phyloP scores from a whole-genome alignment of 1,139 yeast genomes.

The Saccharomycopsis phalli region DNA sequence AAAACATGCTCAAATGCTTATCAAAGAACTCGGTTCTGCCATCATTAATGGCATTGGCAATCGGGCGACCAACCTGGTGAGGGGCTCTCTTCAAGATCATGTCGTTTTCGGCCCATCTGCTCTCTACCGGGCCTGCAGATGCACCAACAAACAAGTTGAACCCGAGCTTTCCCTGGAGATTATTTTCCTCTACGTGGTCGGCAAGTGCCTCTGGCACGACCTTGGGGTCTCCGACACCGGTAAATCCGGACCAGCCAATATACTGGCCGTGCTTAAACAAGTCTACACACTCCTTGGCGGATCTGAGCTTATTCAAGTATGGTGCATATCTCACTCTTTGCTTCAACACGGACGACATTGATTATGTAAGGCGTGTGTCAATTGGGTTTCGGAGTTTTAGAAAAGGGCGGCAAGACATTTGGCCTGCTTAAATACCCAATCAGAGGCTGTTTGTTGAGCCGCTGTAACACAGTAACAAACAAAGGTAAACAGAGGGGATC shows the following conservation, averaged over 20 bases:
- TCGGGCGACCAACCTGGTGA: conserved; percentile 95
- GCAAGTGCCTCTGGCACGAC: conserved; percentile 81
- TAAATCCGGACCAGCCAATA: conserved; percentile 96
- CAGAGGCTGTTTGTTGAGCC: too few relatives aligned
- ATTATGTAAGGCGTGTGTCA: neutral
- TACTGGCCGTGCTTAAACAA: conserved; percentile 81
- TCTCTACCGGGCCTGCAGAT: conserved; percentile 93
- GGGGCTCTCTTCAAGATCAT: conserved; percentile 90
- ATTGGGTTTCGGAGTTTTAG: too few relatives aligned
- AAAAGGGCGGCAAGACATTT: too few relatives aligned
- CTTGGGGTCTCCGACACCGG: conserved; percentile 97
- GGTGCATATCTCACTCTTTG: conserved; percentile 89
- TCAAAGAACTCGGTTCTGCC: conserved; percentile 85
- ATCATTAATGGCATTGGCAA: conserved; percentile 77
- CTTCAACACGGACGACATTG: conserved; percentile 68
- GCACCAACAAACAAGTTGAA: conserved; percentile 95
- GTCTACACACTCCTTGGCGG: conserved; percentile 74
- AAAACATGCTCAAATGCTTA: conserved; percentile 94
- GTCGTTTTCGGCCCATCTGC: conserved; percentile 81
- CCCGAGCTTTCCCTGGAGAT: conserved; percentile 72
- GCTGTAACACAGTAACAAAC: too few relatives aligned
- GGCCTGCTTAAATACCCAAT: too few relatives aligned
- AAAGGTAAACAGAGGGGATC: too few relatives aligned
- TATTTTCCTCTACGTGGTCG: conserved; percentile 78
- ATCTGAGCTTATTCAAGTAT: conserved; percentile 54